Percentiles rank a stretch among this genome's conserved stretches.
Evolutionary conservation across 2,329 filamentous ascomycete species (phyloP).

Genomic region (Didymella lethalis): DNA sequence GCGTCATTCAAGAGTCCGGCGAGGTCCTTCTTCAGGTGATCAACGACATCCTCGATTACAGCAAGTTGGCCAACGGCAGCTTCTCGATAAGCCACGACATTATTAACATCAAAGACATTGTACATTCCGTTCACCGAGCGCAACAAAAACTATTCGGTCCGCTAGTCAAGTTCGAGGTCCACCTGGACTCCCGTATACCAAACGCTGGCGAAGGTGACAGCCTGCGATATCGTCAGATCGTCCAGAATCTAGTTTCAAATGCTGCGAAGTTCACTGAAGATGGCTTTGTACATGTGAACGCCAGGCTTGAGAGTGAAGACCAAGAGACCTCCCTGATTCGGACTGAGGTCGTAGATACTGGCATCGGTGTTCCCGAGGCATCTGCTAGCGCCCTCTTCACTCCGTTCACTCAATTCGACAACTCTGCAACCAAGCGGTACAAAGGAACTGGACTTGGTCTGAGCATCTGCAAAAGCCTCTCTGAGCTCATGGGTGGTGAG

Average conservation of each 20-base stretch:
- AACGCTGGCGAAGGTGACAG: slow-evolving; percentile 63
- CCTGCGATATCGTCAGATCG: slow-evolving; percentile 66
- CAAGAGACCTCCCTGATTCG: slow-evolving; percentile 57
- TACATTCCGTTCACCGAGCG: slow-evolving; percentile 61
- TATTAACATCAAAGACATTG: slow-evolving; percentile 57
- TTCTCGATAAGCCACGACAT: slow-evolving; percentile 65
- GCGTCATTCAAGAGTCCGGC: slow-evolving; percentile 67
- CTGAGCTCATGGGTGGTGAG: slow-evolving; percentile 64
- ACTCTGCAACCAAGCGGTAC: slow-evolving; percentile 61
- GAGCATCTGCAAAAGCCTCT: slow-evolving; percentile 65
- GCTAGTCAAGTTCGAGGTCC: slow-evolving; percentile 56
- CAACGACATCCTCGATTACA: slow-evolving; percentile 73
- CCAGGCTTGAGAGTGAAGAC: slow-evolving; percentile 54
- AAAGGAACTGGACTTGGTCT: slow-evolving; percentile 66
- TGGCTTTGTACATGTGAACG: slow-evolving; percentile 60
- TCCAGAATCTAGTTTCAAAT: slow-evolving; percentile 69
- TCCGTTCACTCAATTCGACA: slow-evolving; percentile 65
- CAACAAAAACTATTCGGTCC: slow-evolving; percentile 58
- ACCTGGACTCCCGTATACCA: slow-evolving; percentile 59
- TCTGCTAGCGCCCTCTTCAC: slow-evolving; percentile 61
- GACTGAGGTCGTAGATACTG: slow-evolving; percentile 63
- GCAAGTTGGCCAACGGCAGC: slow-evolving; percentile 67
- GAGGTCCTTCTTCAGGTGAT: slow-evolving; percentile 67
- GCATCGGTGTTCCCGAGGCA: slow-evolving; percentile 61
- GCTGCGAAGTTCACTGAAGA: slow-evolving; percentile 69